phyloP scores from a whole-genome alignment of 2,329 filamentous ascomycete genomes.

The Alternaria brassicicola region DNA sequence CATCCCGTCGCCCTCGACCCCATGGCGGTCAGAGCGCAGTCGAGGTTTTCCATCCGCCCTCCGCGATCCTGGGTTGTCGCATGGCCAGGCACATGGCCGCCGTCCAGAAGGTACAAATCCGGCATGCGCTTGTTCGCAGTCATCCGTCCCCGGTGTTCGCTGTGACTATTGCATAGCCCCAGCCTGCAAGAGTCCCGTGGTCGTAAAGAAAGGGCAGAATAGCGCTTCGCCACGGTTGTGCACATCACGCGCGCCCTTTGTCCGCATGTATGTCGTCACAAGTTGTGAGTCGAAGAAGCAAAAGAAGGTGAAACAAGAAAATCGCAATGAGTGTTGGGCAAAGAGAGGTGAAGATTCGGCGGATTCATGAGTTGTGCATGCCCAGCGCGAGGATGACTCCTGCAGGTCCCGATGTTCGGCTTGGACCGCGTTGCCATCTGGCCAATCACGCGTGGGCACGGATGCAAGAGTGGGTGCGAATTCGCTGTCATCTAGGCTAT shows the following conservation, averaged over 20 bases:
- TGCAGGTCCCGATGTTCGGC: constrained; percentile 33
- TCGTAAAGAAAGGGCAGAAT: background rate
- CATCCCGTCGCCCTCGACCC: constrained; percentile 11
- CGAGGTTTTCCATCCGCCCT: constrained; percentile 15
- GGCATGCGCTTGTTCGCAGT: constrained; percentile 11
- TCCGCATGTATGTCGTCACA: background rate
- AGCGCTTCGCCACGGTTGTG: background rate
- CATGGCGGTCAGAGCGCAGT: constrained; percentile 17
- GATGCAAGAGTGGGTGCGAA: constrained; percentile 21
- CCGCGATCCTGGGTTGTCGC: constrained; percentile 10
- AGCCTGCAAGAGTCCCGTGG: background rate
- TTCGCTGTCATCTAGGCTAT: constrained; percentile 27
- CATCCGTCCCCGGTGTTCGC: background rate
- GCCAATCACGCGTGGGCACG: constrained; percentile 39
- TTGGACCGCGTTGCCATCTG: constrained; percentile 28
- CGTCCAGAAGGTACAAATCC: background rate
- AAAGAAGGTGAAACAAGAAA: constrained; percentile 7
- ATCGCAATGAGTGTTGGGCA: constrained; percentile 10
- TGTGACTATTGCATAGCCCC: constrained; percentile 9
- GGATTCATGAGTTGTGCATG: constrained; percentile 24
- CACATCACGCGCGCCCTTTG: constrained; percentile 11
- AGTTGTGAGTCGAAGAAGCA: constrained; percentile 19
- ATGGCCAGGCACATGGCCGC: constrained; percentile 7
- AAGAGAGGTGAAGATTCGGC: constrained; percentile 23
- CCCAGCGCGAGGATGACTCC: constrained; percentile 31